Evolutionary conservation across 1,284 basidiomycete genomes (phyloP).

Genomic region (Hypsizygus ulmarius): DNA sequence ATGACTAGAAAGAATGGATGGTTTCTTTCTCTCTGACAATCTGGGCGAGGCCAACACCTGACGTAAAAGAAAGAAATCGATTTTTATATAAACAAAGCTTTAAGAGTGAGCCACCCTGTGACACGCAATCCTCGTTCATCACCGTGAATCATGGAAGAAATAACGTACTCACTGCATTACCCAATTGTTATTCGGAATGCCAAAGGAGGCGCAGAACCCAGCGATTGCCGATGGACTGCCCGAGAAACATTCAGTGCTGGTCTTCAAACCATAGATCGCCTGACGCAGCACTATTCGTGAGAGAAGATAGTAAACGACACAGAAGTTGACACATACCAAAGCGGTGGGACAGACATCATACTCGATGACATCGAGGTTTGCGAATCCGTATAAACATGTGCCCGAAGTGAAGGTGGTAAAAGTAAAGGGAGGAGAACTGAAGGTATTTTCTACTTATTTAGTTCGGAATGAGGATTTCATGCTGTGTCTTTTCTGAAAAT

Average conservation of each 20-base stretch:
- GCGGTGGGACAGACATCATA: slow-evolving; percentile 6
- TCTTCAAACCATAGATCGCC: slow-evolving; percentile 3
- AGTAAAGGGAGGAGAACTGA: neutral
- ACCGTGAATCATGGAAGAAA: neutral
- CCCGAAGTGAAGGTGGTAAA: neutral
- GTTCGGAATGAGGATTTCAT: too few species aligned
- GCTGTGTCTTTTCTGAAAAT: too few species aligned
- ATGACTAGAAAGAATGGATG: too few species aligned
- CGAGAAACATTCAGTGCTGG: neutral
- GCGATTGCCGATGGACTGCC: neutral
- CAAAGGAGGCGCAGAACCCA: slow-evolving; percentile 2
- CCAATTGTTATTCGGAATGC: slow-evolving; percentile 2
- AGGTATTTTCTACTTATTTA: neutral
- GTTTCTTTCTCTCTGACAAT: too few species aligned
- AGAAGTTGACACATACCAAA: neutral
- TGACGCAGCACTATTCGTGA: neutral
- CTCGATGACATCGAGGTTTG: slow-evolving; percentile 2
- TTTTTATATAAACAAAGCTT: neutral
- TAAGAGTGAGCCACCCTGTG: slow-evolving; percentile 1
- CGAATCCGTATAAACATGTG: slow-evolving; percentile 4
- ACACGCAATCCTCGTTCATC: neutral
- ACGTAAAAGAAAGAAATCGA: too few species aligned
- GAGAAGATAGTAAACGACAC: neutral
- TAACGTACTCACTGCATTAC: slow-evolving; percentile 1
- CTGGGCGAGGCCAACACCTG: too few species aligned